A percentile compares a stretch with the other conserved stretches of the same genome.
These are phyloP conservation scores for Tricharina praecox DNA, from an alignment of 495 filamentous ascomycete genomes.

Conservation along the genomic window DNA sequence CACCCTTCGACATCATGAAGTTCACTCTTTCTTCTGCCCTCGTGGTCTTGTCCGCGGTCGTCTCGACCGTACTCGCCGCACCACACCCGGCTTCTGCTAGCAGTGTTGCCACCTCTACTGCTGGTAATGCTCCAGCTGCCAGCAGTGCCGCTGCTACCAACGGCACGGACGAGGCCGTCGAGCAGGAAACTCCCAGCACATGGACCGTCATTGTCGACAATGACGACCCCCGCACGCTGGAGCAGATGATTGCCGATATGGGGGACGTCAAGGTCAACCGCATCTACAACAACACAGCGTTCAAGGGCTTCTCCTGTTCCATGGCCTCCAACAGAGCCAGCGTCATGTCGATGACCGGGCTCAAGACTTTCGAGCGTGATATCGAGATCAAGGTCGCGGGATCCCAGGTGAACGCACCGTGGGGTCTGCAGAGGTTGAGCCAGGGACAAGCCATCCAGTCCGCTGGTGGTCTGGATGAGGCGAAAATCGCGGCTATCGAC, in stretches of 20 bases:
- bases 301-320: slow-evolving; percentile 31
- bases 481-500: slow-evolving; percentile 13
- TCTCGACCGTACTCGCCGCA: too few species aligned
- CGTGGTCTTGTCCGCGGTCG: too few species aligned
- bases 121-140: too few species aligned
- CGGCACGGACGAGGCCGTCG: too few species aligned
- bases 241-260: slow-evolving; percentile 21
- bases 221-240: slow-evolving; percentile 16
- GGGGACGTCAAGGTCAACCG: slow-evolving; percentile 1
- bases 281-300: slow-evolving; percentile 32
- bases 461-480: slow-evolving; percentile 8
- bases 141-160: too few species aligned
- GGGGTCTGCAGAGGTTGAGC: slow-evolving; percentile 37
- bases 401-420: slow-evolving; percentile 25
- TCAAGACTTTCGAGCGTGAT: slow-evolving; percentile 29
- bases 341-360: slow-evolving; percentile 28
- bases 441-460: slow-evolving; percentile 21
- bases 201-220: slow-evolving; percentile 21
- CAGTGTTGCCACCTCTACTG: too few species aligned
- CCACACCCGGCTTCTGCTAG: too few species aligned
- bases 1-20: too few species aligned
- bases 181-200: slow-evolving; percentile 18
- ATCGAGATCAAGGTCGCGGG: slow-evolving; percentile 10
- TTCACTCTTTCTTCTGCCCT: too few species aligned
- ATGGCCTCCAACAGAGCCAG: slow-evolving; percentile 28